These are phyloP conservation scores for Gautieria morchelliformis DNA, from an alignment of 768 basidiomycete species.

Conservation along the genomic window DNA sequence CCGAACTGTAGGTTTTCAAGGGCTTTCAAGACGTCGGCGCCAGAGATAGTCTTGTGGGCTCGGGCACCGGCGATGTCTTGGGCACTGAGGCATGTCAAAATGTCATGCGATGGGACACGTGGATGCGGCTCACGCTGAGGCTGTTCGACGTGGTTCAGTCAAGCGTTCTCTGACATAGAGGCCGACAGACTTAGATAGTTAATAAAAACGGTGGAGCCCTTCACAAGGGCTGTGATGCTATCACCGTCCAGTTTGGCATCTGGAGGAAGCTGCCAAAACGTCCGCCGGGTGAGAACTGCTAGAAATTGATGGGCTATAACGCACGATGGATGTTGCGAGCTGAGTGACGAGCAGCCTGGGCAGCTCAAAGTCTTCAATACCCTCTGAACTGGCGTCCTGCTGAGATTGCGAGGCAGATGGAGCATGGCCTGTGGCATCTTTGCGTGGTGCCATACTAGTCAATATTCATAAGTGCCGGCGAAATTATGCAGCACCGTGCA, in stretches of 20 bases:
- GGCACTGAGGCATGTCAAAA: conserved; percentile 38
- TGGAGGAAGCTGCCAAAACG: conserved; percentile 55
- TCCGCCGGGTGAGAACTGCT: neutral
- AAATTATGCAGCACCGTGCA: no score
- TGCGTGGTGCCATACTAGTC: conserved; percentile 36
- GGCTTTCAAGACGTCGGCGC: conserved; percentile 83
- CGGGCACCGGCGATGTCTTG: conserved; percentile 81
- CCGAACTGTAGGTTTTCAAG: conserved; percentile 71
- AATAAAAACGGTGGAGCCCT: conserved; percentile 91
- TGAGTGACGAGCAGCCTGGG: conserved; percentile 76
- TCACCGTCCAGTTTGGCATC: conserved; percentile 87
- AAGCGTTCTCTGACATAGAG: neutral
- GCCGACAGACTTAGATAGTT: conserved; percentile 71
- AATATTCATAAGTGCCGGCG: no score
- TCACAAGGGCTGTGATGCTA: conserved; percentile 71
- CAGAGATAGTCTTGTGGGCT: conserved; percentile 82
- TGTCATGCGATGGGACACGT: neutral
- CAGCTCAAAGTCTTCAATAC: conserved; percentile 83
- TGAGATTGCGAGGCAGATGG: conserved; percentile 56
- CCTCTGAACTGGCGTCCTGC: conserved; percentile 71
- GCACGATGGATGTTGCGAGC: conserved; percentile 76
- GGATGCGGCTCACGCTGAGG: conserved; percentile 32
- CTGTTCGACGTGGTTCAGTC: conserved; percentile 19
- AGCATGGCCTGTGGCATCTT: conserved; percentile 47
- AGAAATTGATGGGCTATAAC: conserved; percentile 17